phyloP scores from a whole-genome alignment of 2,329 filamentous ascomycete genomes.

The Hirsutella thompsonii region DNA sequence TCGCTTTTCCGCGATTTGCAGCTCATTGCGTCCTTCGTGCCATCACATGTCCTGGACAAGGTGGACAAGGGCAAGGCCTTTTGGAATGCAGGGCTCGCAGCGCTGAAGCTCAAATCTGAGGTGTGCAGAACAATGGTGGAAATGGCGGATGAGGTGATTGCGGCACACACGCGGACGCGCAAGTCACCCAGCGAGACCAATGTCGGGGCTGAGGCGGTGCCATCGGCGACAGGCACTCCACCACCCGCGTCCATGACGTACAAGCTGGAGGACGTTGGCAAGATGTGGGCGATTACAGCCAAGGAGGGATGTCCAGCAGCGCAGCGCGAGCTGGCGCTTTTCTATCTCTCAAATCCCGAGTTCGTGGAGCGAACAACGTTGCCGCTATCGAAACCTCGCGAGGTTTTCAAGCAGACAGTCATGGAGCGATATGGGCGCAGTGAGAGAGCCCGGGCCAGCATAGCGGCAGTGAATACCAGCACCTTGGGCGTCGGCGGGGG shows the following conservation, averaged over 20 bases:
- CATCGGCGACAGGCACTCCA: constrained; percentile 26
- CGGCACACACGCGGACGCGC: constrained; percentile 52
- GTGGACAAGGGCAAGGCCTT: constrained; percentile 66
- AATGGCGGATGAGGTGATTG: constrained; percentile 40
- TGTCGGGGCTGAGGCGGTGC: constrained; percentile 14
- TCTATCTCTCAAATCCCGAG: constrained; percentile 87
- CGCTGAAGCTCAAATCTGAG: constrained; percentile 77
- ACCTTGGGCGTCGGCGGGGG: constrained; percentile 12
- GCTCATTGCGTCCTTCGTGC: constrained; percentile 56
- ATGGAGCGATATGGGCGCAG: constrained; percentile 53
- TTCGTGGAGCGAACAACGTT: constrained; percentile 68
- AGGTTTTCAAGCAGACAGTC: constrained; percentile 82
- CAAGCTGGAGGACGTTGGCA: constrained; percentile 67
- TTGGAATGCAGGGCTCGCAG: constrained; percentile 78
- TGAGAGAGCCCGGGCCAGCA: constrained; percentile 12
- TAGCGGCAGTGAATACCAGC: constrained; percentile 10
- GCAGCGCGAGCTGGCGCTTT: constrained; percentile 83
- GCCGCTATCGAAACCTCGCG: constrained; percentile 70
- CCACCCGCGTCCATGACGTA: constrained; percentile 46
- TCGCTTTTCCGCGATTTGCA: constrained; percentile 74
- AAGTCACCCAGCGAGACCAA: constrained; percentile 24
- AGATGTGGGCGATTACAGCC: constrained; percentile 85
- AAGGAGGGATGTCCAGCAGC: constrained; percentile 76
- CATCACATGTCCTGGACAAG: constrained; percentile 45
- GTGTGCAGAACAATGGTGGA: constrained; percentile 69